A percentile compares a stretch with the other conserved stretches of the same genome.
Evolutionary conservation across 192 early-diverging fungal genomes (phyloP).

Genomic region (Linnemannia zychae): DNA sequence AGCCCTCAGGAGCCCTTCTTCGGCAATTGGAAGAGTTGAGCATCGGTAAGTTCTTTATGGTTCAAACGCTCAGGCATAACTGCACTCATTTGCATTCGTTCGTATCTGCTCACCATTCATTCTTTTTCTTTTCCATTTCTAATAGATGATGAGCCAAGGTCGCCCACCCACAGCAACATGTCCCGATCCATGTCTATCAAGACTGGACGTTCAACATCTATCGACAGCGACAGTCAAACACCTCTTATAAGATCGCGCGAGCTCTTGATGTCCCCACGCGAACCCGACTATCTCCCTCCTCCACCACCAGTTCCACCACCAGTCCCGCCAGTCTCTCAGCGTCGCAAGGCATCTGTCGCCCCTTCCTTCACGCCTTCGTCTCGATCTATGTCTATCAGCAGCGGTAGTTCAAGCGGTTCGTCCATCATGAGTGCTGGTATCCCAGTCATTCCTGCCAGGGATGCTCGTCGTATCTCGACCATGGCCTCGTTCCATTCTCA

Average conservation of each 20-base stretch:
- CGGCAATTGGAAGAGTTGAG: constrained; percentile 40
- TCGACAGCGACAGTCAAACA: constrained; percentile 14
- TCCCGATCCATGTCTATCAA: constrained; percentile 33
- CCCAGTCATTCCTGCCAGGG: constrained; percentile 31
- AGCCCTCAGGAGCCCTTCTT: constrained; percentile 19
- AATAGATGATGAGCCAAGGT: constrained; percentile 18
- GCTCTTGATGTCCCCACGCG: constrained; percentile 39
- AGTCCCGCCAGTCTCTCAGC: constrained; percentile 46
- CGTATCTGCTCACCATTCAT: neutral
- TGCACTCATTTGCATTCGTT: neutral
- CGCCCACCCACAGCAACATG: neutral
- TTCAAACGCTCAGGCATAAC: too few relatives aligned
- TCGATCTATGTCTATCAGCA: constrained; percentile 54
- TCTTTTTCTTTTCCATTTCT: neutral
- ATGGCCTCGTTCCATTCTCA: constrained; percentile 14
- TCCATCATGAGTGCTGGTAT: constrained; percentile 9
- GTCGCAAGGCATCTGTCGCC: constrained; percentile 37
- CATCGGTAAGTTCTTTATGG: constrained; percentile 29
- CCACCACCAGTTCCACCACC: constrained; percentile 45
- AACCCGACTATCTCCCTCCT: constrained; percentile 47
- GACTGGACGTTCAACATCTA: constrained; percentile 10
- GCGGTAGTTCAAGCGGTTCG: constrained; percentile 42
- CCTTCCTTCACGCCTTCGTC: constrained; percentile 13
- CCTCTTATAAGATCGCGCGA: constrained; percentile 30
- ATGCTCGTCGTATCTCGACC: constrained; percentile 44